A percentile compares a stretch with the other conserved stretches of the same genome.
Evolutionary conservation across 2,329 filamentous ascomycete genomes (phyloP).

Genomic region (Elsinoe necatrix): DNA sequence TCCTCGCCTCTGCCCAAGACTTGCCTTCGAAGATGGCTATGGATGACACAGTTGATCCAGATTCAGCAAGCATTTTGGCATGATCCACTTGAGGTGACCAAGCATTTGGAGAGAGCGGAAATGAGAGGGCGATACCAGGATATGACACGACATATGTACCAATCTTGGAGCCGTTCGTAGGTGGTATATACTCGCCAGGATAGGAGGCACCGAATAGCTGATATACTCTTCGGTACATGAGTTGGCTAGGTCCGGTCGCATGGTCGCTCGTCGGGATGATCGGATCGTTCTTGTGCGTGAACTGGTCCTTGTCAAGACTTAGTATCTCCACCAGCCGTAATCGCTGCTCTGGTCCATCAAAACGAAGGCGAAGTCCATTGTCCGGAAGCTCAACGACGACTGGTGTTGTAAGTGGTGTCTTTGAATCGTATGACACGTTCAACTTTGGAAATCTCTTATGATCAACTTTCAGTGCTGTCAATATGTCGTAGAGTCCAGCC

Average conservation of each 20-base stretch:
- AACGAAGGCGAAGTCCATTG: conserved; percentile 83
- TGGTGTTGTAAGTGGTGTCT: conserved; percentile 64
- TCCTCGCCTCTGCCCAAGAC: conserved; percentile 80
- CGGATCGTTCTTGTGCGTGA: conserved; percentile 59
- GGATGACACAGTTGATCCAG: conserved; percentile 66
- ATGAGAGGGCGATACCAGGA: conserved; percentile 87
- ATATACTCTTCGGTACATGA: conserved; percentile 56
- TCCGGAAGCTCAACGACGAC: conserved; percentile 67
- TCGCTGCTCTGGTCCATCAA: conserved; percentile 88
- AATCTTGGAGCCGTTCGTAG: conserved; percentile 44
- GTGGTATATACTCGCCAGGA: conserved; percentile 79
- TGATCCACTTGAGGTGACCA: conserved; percentile 75
- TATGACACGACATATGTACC: conserved; percentile 90
- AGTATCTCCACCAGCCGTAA: conserved; percentile 82
- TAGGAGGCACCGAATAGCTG: conserved; percentile 93
- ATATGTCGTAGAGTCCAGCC: conserved; percentile 79
- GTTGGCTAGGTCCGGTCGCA: conserved; percentile 47
- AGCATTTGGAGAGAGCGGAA: conserved; percentile 63
- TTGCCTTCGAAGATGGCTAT: conserved; percentile 88
- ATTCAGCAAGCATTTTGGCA: conserved; percentile 73
- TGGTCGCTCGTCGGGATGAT: conserved; percentile 14
- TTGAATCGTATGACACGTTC: conserved; percentile 71
- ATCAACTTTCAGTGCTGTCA: conserved; percentile 81
- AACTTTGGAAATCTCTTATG: conserved; percentile 74
- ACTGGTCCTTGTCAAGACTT: conserved; percentile 76